Base-by-base conservation (phyloP, 768 basidiomycete genomes). In the Kondoa subrosea region DNA sequence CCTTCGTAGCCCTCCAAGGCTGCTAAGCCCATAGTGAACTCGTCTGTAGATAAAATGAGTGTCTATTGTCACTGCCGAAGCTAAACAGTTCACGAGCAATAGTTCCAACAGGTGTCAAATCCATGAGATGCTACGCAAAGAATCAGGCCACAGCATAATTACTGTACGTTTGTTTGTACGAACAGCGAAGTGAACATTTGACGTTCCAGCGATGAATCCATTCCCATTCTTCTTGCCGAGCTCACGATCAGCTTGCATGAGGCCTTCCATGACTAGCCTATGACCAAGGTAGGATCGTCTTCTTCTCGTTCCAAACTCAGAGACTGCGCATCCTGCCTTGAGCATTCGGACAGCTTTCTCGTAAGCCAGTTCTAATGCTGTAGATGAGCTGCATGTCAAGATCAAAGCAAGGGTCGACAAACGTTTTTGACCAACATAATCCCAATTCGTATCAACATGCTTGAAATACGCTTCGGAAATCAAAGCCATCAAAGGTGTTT, bases 101-200 rank as follows among this genome's bases (percentile, higher is more conserved):
- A 17, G 80, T 80, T 0, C 74, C 74, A 26, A 75, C 69, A 2
- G 74, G 73, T 17, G 50, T 63, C 21, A 72, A 2, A 32, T 68
- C 70, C 64, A 70, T 73, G 64, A 71, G 66, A 17, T 68, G 81
- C n/a, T n/a, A n/a, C n/a, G n/a, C n/a, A n/a, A n/a, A n/a, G n/a
- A n/a, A n/a, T n/a, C n/a, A n/a, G n/a, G n/a, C n/a, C n/a, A n/a
- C n/a, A n/a, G n/a, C n/a, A n/a, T n/a, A n/a, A n/a, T n/a, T n/a
- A n/a, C n/a, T n/a, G n/a, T n/a, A n/a, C n/a, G n/a, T n/a, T n/a
- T n/a, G n/a, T n/a, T n/a, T n/a, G n/a, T n/a, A n/a, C n/a, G n/a
- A n/a, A n/a, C n/a, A 2, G 95, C 93, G n/a, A 96, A 81, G 76
- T 91, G 84, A 3, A 87, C 93, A 77, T 99, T 99, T 72, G 89